Percentiles rank a stretch among this genome's conserved stretches.
Conservation (phyloP, 192 early-diverging fungal species). For the Coemansia sp. region DNA sequence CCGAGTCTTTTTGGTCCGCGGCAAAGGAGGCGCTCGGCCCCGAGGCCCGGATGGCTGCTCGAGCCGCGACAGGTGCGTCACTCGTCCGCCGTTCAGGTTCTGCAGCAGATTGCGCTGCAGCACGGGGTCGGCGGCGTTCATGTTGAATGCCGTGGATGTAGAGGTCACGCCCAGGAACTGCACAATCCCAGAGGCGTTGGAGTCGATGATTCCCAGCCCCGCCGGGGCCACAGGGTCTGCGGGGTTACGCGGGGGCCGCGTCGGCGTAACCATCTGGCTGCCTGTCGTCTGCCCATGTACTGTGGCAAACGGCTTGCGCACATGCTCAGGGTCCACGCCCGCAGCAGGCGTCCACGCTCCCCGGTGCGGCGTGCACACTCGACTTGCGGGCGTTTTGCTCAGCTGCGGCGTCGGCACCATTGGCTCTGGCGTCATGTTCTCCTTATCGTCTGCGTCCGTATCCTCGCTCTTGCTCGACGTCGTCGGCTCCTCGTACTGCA, state of each 20-base stretch:
- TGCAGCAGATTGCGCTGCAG: conserved; percentile 48
- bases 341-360: conserved; percentile 16
- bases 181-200: conserved; percentile 49
- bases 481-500: conserved; percentile 55
- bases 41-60: conserved; percentile 27
- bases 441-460: conserved; percentile 47
- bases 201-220: conserved; percentile 34
- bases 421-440: conserved; percentile 51
- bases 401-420: conserved; percentile 33
- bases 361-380: conserved; percentile 27
- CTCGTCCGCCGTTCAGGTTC: conserved; percentile 49
- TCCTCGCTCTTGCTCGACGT: conserved; percentile 55
- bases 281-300: not conserved
- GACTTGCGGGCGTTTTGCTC: conserved; percentile 51
- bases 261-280: conserved; percentile 30
- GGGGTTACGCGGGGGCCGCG: conserved; percentile 25
- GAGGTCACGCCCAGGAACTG: conserved; percentile 38
- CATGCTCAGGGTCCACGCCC: not conserved
- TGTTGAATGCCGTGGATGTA: conserved; percentile 46
- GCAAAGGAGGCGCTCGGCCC: conserved; percentile 19
- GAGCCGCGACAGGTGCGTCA: conserved; percentile 44
- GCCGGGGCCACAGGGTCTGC: not conserved
- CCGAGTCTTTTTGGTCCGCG: conserved; percentile 45
- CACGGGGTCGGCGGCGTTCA: conserved; percentile 28
- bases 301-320: not conserved